These are phyloP conservation scores for Chrysoporthe puriensis DNA, from an alignment of 2,329 filamentous ascomycete species.

Conservation along the genomic window DNA sequence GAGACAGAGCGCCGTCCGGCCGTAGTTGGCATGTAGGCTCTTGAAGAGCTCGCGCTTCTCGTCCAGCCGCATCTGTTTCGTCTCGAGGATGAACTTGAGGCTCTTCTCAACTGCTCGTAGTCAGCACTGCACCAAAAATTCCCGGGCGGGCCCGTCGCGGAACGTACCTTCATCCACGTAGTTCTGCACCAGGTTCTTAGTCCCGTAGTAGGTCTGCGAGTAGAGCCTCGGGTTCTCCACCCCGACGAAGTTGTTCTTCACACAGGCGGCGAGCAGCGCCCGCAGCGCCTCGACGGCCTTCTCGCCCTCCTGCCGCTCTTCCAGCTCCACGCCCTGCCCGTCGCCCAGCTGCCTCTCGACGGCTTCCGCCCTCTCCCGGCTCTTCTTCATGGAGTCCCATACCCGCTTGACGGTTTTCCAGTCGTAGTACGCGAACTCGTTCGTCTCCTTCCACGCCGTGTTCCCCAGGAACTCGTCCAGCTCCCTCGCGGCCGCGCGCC, in stretches of 20 bases:
- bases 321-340: constrained; percentile 44
- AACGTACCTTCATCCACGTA: constrained; percentile 78
- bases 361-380: constrained; percentile 62
- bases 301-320: constrained; percentile 40
- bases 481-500: constrained; percentile 77
- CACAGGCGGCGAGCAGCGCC: constrained; percentile 80
- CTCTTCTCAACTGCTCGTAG: constrained; percentile 60
- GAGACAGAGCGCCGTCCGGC: constrained; percentile 87
- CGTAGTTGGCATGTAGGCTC: constrained; percentile 86
- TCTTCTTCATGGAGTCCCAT: constrained; percentile 72
- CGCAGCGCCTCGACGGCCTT: constrained; percentile 75
- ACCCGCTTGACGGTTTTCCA: constrained; percentile 79
- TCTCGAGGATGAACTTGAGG: constrained; percentile 70
- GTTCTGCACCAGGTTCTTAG: constrained; percentile 90
- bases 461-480: constrained; percentile 83
- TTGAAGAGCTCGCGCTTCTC: constrained; percentile 85
- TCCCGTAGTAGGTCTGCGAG: constrained; percentile 95
- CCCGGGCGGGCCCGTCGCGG: not conserved
- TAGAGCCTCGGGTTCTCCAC: constrained; percentile 95
- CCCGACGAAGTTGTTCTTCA: constrained; percentile 97
- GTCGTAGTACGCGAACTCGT: constrained; percentile 85
- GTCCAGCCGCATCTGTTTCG: constrained; percentile 67
- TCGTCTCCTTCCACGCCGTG: constrained; percentile 76
- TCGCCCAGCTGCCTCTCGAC: constrained; percentile 41
- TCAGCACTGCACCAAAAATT: not conserved